Conservation (phyloP, 1,284 basidiomycete species). For the Apiotrichum brassicae region DNA sequence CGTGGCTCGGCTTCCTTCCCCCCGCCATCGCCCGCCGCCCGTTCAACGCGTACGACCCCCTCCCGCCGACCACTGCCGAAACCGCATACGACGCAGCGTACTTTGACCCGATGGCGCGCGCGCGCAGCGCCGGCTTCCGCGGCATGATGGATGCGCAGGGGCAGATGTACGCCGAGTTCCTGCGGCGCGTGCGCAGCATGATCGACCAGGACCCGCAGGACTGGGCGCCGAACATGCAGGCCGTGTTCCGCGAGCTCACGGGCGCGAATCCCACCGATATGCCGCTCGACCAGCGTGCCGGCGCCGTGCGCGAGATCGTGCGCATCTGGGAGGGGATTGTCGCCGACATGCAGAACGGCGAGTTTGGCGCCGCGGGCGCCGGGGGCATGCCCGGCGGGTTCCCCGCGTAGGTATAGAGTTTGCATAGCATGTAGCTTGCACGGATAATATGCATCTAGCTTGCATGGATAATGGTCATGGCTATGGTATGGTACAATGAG, state of each 20-base stretch:
- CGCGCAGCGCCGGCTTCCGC: slow-evolving; percentile 10
- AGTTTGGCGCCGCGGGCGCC: background rate
- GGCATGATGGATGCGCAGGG: background rate
- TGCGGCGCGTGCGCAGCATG: slow-evolving; percentile 13
- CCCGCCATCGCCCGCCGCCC: slow-evolving; percentile 47
- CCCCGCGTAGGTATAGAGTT: slow-evolving; percentile 1
- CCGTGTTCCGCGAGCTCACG: slow-evolving; percentile 12
- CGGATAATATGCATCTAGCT: too few species aligned
- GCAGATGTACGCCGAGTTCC: slow-evolving; percentile 14
- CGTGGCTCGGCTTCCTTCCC: slow-evolving; percentile 66
- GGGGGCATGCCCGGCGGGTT: slow-evolving; percentile 14
- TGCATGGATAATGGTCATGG: too few species aligned
- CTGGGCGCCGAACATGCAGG: slow-evolving; percentile 13
- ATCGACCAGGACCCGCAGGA: slow-evolving; percentile 7
- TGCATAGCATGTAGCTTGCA: background rate
- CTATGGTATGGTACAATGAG: too few species aligned
- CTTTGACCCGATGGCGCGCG: slow-evolving; percentile 49
- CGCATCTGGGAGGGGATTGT: slow-evolving; percentile 16
- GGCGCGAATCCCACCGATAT: slow-evolving; percentile 11
- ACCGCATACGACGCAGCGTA: slow-evolving; percentile 63
- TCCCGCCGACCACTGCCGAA: slow-evolving; percentile 59
- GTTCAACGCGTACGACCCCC: slow-evolving; percentile 68
- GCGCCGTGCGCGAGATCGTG: slow-evolving; percentile 11
- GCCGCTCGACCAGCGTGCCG: slow-evolving; percentile 10
- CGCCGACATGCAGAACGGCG: slow-evolving; percentile 2